Conservation (phyloP, 2,329 filamentous ascomycete species). For the Aspergillus tubingensis region DNA sequence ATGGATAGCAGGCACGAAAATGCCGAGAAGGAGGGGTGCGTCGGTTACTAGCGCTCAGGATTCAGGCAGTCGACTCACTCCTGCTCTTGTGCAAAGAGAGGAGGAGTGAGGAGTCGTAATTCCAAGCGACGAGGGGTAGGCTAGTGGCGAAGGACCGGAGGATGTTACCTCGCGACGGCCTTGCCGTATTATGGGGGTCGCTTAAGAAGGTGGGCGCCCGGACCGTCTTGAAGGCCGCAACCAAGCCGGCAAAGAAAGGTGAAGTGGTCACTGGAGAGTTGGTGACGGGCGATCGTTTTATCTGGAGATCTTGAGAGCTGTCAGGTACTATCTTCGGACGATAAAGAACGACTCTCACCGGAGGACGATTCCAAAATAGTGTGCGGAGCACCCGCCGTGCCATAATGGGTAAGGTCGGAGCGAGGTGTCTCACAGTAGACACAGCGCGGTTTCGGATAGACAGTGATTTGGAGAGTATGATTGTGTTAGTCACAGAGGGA, state of each 20-base stretch:
- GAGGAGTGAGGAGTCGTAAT: background rate
- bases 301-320: conserved; percentile 7
- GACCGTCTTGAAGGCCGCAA: conserved; percentile 3
- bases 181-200: background rate
- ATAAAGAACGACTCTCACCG: background rate
- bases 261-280: background rate
- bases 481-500: background rate
- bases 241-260: background rate
- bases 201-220: background rate
- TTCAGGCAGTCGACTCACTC: background rate
- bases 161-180: background rate
- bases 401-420: conserved; percentile 8
- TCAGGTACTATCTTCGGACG: conserved; percentile 3
- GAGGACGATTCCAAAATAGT: conserved; percentile 10
- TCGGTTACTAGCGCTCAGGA: background rate
- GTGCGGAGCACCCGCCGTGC: conserved; percentile 18
- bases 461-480: background rate
- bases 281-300: background rate
- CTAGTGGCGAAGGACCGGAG: conserved; percentile 10
- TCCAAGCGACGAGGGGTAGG: conserved; percentile 16
- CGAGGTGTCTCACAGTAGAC: conserved; percentile 1
- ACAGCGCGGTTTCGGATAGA: background rate
- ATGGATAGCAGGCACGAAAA: background rate
- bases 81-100: background rate
- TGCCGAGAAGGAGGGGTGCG: background rate